A percentile compares a stretch with the other conserved stretches of the same genome.
phyloP scores from a whole-genome alignment of 352 stramenopile genomes.

The Phytophthora citricola region DNA sequence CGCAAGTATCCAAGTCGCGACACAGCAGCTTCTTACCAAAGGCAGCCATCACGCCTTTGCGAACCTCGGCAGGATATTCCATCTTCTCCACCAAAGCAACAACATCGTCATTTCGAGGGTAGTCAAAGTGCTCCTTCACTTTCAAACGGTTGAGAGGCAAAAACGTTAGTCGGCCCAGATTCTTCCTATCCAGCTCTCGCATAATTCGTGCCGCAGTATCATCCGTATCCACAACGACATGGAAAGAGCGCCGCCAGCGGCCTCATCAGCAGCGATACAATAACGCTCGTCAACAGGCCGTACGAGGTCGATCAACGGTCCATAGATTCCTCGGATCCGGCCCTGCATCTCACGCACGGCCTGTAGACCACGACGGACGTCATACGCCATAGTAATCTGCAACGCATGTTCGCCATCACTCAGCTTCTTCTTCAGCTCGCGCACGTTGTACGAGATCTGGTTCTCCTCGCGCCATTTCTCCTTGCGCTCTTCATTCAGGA shows the following conservation, averaged over 20 bases:
- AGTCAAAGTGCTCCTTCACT: constrained; percentile 82
- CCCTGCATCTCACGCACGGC: constrained; percentile 91
- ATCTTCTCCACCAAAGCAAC: constrained; percentile 89
- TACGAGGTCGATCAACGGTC: constrained; percentile 97
- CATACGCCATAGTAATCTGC: constrained; percentile 86
- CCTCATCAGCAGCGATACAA: constrained; percentile 95
- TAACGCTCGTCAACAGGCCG: constrained; percentile 90
- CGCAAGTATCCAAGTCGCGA: constrained; percentile 91
- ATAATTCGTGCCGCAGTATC: constrained; percentile 96
- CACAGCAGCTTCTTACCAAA: constrained; percentile 98
- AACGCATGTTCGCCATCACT: constrained; percentile 78
- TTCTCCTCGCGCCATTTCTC: constrained; percentile 86
- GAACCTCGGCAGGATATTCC: constrained; percentile 85
- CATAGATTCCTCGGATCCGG: constrained; percentile 87
- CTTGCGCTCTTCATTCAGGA: constrained; percentile 80
- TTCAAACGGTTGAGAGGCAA: constrained; percentile 94
- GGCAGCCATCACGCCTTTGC: constrained; percentile 94
- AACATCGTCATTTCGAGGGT: constrained; percentile 81
- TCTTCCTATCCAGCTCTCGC: constrained; percentile 93
- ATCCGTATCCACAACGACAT: constrained; percentile 99
- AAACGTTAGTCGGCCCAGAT: constrained; percentile 97
- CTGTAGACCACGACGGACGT: constrained; percentile 85
- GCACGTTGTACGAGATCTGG: constrained; percentile 76
- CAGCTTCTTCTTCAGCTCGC: constrained; percentile 75
- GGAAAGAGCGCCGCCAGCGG: constrained; percentile 95